Conservation (phyloP, 805 yeast genomes). For the Teunomyces kruisii region DNA sequence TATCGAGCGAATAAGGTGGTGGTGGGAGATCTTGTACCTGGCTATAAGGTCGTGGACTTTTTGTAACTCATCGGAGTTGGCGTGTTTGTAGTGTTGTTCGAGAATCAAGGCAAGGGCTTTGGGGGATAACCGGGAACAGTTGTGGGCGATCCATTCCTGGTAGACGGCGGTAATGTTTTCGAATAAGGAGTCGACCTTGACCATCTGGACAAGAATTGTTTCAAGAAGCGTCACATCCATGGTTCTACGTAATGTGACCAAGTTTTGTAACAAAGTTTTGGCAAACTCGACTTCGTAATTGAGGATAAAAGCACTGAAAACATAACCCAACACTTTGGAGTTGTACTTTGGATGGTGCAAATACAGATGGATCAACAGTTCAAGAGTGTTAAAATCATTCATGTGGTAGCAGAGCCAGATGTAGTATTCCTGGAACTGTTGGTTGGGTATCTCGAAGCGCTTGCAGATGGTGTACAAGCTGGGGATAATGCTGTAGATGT, state of each 20-base stretch:
- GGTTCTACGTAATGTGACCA: constrained; percentile 19
- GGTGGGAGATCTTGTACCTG: constrained; percentile 16
- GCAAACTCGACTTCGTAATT: constrained; percentile 35
- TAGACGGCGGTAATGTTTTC: constrained; percentile 25
- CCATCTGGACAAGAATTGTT: constrained; percentile 22
- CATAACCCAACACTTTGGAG: constrained; percentile 26
- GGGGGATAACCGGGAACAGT: constrained; percentile 21
- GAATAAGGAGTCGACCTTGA: constrained; percentile 29
- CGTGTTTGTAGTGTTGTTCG: constrained; percentile 29
- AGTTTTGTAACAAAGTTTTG: constrained; percentile 23
- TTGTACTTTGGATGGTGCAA: constrained; percentile 18
- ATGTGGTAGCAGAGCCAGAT: constrained; percentile 38
- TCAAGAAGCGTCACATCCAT: constrained; percentile 28
- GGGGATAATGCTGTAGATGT: constrained; percentile 20
- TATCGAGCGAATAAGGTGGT: constrained; percentile 24
- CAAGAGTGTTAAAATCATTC: constrained; percentile 27
- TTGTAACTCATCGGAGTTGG: constrained; percentile 24
- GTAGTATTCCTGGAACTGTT: constrained; percentile 16
- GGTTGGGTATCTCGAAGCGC: constrained; percentile 10
- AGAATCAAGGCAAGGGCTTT: constrained; percentile 26
- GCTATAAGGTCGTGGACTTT: constrained; percentile 20
- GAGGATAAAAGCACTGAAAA: constrained; percentile 27
- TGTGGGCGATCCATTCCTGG: constrained; percentile 27
- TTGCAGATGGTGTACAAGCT: constrained; percentile 20
- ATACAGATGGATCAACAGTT: constrained; percentile 20